Base-by-base conservation (phyloP, 1,139 yeast species). In the Lodderomyces orthopsilosis region DNA sequence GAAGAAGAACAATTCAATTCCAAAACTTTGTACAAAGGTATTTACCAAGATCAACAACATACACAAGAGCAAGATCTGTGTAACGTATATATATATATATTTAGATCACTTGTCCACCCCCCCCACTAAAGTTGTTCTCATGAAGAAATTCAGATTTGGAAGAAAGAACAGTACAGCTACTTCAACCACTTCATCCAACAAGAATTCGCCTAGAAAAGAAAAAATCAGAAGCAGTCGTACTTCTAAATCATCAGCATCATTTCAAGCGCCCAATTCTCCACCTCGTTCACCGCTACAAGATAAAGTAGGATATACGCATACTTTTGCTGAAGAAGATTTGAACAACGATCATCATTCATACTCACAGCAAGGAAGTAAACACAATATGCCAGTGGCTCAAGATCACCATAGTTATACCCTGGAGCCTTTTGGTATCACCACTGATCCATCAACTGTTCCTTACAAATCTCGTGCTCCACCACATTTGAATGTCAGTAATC, bases 401-500 rank as follows among this genome's bases (percentile, higher is more conserved):
- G 34, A 30, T 30, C 34, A 7, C 15, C 34, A 30, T 13, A 30
- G 34, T 30, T 30, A 30, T 30, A 15, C 34, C 19, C 34, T 30
- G 34, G 34, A 30, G 10, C 34, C 34, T 15, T 30, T 30, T 30
- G 34, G 34, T 4, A 30, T 30, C 19, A 30, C 34, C 19, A 23
- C 44, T 36, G 42, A 40, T 45, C 26, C 42, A 33, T 12, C 42
- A 37, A 32, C 35, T 33, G 26, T 32, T 39, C 43, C 43, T 27
- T 39, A 41, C 35, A 33, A 41, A 27, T 37, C 45, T 1, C 42
- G 41, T 3, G 45, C 46, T 12, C 49, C 51, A 6, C 47, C 48
- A 32, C 38, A 42, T 23, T 35, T 46, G 13, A 39, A 44, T 12
- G 56, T 50, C 6, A 46, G 61, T 48, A 61, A 84, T 19, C 96